Percentiles rank a stretch among this genome's conserved stretches.
Evolutionary conservation across 352 stramenopile genomes (phyloP).

Genomic region (Globisporangium mamillatum): DNA sequence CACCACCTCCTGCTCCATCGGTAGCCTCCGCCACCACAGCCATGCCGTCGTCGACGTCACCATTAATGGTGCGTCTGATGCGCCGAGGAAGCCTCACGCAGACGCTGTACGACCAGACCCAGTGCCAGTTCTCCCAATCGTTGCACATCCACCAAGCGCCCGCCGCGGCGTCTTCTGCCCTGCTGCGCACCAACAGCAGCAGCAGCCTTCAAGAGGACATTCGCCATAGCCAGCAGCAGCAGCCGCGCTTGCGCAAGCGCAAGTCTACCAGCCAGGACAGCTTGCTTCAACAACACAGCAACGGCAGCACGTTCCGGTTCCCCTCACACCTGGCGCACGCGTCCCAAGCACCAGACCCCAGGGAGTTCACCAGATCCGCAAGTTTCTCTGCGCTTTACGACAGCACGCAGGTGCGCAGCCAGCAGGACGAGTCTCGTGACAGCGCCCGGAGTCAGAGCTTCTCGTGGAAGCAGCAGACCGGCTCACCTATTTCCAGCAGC

Average conservation of each 20-base stretch:
- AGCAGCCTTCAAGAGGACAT: background rate
- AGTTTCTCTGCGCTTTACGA: background rate
- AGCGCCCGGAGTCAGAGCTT: background rate
- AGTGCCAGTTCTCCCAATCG: constrained; percentile 2
- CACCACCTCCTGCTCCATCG: background rate
- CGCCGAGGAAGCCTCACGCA: background rate
- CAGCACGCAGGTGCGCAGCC: background rate
- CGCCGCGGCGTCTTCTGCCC: background rate
- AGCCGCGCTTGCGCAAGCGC: constrained; percentile 11
- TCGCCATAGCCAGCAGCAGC: background rate
- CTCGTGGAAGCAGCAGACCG: background rate
- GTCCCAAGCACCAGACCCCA: constrained; percentile 1
- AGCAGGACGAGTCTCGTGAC: constrained; percentile 1
- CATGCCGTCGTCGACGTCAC: background rate
- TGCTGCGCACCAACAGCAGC: background rate
- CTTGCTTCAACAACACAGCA: background rate
- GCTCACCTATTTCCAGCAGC: background rate
- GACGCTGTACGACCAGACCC: background rate
- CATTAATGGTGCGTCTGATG: background rate
- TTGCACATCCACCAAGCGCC: background rate
- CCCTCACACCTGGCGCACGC: background rate
- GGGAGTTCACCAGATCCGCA: background rate
- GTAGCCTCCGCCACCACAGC: background rate
- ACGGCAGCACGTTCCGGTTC: background rate
- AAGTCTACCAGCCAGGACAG: background rate